These are phyloP conservation scores for Candida golubevii DNA, from an alignment of 805 yeast genomes.

Conservation along the genomic window DNA sequence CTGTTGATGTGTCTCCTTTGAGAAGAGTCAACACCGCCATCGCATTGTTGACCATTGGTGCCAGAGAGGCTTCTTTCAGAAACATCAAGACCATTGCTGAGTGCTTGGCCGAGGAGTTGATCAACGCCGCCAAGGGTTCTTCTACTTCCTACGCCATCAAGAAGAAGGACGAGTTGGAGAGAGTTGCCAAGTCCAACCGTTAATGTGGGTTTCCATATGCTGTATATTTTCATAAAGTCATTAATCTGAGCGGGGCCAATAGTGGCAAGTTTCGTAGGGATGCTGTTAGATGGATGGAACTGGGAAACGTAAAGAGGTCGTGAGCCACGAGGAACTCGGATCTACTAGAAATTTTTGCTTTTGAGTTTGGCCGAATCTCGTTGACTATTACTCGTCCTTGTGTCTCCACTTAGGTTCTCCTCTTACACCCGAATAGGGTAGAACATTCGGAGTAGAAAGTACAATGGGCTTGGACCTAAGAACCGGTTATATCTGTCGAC, in stretches of 20 bases:
- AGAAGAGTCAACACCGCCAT: conserved; percentile 99
- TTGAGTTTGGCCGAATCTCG: no score
- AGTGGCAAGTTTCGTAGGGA: no score
- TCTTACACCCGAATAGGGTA: conserved; percentile 14
- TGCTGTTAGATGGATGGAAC: no score
- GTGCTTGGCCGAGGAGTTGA: conserved; percentile 99
- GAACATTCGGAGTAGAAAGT: conserved; percentile 12
- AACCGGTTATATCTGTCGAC: conserved; percentile 12
- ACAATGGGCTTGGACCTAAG: conserved; percentile 2
- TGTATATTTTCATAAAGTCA: conserved; percentile 26
- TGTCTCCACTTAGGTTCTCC: not conserved
- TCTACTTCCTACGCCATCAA: conserved; percentile 99
- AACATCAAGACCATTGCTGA: conserved; percentile 99
- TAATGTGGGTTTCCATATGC: conserved; percentile 41
- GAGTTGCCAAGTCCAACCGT: conserved; percentile 99
- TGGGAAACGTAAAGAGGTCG: no score
- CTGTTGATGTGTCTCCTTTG: conserved; percentile 99
- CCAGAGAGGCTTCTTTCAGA: conserved; percentile 99
- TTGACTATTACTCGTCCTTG: no score
- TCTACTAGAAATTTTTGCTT: no score
- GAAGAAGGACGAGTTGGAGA: conserved; percentile 99
- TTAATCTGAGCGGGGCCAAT: conserved; percentile 5
- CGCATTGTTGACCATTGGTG: conserved; percentile 97
- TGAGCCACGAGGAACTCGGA: no score
- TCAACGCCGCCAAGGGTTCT: conserved; percentile 99